These are phyloP conservation scores for Penicillium vulpinum DNA, from an alignment of 2,329 filamentous ascomycete genomes.

Conservation along the genomic window DNA sequence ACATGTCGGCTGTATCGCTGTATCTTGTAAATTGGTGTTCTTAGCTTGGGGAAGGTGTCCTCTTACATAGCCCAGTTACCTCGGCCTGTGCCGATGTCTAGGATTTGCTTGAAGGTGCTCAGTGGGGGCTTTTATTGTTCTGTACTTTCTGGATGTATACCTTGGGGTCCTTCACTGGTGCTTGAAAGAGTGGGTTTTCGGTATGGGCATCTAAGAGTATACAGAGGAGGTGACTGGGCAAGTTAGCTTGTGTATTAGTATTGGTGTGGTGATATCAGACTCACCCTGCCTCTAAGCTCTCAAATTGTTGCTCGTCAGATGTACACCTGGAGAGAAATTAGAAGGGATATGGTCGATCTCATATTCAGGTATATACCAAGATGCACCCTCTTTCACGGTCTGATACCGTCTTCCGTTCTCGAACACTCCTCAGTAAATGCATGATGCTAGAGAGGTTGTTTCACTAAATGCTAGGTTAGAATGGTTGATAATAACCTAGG, in stretches of 20 bases:
- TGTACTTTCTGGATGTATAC: not conserved
- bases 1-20: conserved; percentile 7
- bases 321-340: not conserved
- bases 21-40: not conserved
- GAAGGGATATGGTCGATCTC: not conserved
- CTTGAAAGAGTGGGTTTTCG: conserved; percentile 3
- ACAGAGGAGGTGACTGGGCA: conserved; percentile 3
- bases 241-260: not conserved
- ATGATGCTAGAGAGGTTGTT: conserved; percentile 6
- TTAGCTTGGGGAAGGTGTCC: not conserved
- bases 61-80: conserved; percentile 9
- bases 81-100: conserved; percentile 11
- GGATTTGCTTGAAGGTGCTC: not conserved
- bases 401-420: conserved; percentile 13
- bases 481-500: not conserved
- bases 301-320: conserved; percentile 9
- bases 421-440: conserved; percentile 1
- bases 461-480: not conserved
- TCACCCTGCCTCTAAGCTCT: conserved; percentile 6
- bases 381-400: conserved; percentile 6
- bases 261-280: not conserved
- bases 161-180: conserved; percentile 3
- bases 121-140: not conserved
- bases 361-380: not conserved
- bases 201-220: not conserved